Base-by-base conservation (phyloP, 768 basidiomycete species). In the Amanita jacksonii region DNA sequence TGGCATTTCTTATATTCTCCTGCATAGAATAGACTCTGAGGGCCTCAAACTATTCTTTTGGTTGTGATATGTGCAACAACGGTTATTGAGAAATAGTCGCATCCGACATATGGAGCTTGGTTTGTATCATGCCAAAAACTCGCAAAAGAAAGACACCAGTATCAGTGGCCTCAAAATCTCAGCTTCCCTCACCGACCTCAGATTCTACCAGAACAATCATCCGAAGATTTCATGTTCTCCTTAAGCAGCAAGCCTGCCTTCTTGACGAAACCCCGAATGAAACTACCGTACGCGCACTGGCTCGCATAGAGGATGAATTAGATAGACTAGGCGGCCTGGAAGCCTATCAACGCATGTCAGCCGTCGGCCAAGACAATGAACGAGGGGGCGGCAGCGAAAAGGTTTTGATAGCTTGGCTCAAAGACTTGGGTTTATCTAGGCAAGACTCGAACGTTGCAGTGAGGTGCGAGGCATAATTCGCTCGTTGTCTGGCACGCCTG, bases 361-460 rank as follows among this genome's bases (percentile, higher is more conserved):
- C 64, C 43, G 68, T 85, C 12, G 92, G 92, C 1, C 92, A 96
- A 56, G 74, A 77, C 2, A 68, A 63, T 6, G 85, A 90, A 47
- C 68, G 92, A 41, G 92, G 92, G 7, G 92, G 92, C 3, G 92
- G 91, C 5, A 89, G 84, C 54, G 85, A 93, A 54, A 85, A 77
- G 55, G 66, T 91, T 2, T 62, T 92, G 18, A 72, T 94, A 33
- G 55, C 53, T 30, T 96, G 89, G 88, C 60, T 96, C 49, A 73
- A 74, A 48, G 77, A 77, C 24, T 54, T 77, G 47, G 62, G 43
- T 36, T 31, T 69, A 51, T 20, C 22, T 0, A 18, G 19, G 28
- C 58, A 63, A 45, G 41, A 54, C 28, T 44, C 32, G n/a, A n/a
- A n/a, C n/a, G n/a, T n/a, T n/a, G n/a, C n/a, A n/a, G n/a, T n/a